A percentile compares a stretch with the other conserved stretches of the same genome.
phyloP scores from a whole-genome alignment of 139 green algal species.

The Chlorella sp. region DNA sequence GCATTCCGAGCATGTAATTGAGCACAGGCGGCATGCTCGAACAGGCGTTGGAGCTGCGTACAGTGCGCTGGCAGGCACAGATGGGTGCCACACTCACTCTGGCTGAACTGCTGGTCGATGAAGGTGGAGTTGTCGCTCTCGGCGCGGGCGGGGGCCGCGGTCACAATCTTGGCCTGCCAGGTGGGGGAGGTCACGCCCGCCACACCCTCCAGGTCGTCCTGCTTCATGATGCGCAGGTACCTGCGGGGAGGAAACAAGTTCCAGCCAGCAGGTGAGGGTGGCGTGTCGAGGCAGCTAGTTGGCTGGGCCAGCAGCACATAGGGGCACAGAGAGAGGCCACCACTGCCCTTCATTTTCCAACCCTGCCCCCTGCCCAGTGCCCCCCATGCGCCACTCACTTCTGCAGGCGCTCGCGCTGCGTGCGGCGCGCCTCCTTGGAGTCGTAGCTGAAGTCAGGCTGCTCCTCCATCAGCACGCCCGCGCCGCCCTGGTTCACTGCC shows the following conservation, averaged over 20 bases:
- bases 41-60: too few relatives aligned
- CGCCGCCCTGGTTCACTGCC: conserved; percentile 40
- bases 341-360: too few relatives aligned
- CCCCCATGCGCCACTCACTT: not conserved
- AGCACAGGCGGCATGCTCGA: too few relatives aligned
- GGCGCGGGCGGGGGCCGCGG: not conserved
- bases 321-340: too few relatives aligned
- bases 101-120: conserved; percentile 17
- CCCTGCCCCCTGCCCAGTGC: too few relatives aligned
- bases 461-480: conserved; percentile 46
- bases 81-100: not conserved
- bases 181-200: not conserved
- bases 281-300: too few relatives aligned
- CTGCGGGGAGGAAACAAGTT: not conserved
- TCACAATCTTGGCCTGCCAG: conserved; percentile 4
- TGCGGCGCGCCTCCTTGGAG: conserved; percentile 15
- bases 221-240: conserved; percentile 20
- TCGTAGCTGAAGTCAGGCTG: conserved; percentile 45
- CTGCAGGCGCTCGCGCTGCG: conserved; percentile 15
- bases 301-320: too few relatives aligned
- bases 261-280: too few relatives aligned
- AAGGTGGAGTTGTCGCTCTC: conserved; percentile 9
- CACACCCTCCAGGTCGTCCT: conserved; percentile 14
- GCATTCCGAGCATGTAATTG: too few relatives aligned
- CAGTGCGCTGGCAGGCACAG: too few relatives aligned